phyloP scores from a whole-genome alignment of 2,329 filamentous ascomycete species.

The Talaromyces amestolkiae region DNA sequence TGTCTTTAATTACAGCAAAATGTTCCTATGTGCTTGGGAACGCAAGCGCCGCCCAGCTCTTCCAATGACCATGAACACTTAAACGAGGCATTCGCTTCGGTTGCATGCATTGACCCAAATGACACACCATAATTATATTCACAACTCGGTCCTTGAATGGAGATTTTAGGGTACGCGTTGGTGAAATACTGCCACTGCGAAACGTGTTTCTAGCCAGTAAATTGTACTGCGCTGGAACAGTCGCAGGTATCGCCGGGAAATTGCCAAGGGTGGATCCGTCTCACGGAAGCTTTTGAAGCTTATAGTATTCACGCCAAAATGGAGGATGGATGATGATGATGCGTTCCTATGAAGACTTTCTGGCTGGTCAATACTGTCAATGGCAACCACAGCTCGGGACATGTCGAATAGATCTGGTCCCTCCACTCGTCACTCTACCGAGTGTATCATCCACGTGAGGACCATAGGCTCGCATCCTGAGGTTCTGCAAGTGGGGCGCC shows the following conservation, averaged over 20 bases:
- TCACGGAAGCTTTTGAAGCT: neutral
- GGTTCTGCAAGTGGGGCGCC: neutral
- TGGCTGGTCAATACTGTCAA: neutral
- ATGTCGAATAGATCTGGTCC: neutral
- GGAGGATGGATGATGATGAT: neutral
- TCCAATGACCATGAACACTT: neutral
- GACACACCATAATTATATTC: neutral
- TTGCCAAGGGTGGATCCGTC: neutral
- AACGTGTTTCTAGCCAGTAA: neutral
- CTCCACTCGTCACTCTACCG: neutral
- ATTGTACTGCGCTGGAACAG: neutral
- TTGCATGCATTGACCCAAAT: neutral
- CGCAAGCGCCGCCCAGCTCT: neutral
- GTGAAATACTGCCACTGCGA: neutral
- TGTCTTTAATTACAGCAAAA: neutral
- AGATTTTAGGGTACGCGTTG: neutral
- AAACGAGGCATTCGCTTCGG: too few species aligned
- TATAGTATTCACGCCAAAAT: neutral
- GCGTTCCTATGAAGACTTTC: neutral
- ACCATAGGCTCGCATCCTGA: neutral
- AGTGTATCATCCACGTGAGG: neutral
- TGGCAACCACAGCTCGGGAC: neutral
- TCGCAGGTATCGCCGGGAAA: neutral
- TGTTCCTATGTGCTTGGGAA: neutral
- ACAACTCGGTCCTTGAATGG: neutral